Evolutionary conservation across 192 early-diverging fungal species (phyloP).

Genomic region (Globomyces pollinis-pini): DNA sequence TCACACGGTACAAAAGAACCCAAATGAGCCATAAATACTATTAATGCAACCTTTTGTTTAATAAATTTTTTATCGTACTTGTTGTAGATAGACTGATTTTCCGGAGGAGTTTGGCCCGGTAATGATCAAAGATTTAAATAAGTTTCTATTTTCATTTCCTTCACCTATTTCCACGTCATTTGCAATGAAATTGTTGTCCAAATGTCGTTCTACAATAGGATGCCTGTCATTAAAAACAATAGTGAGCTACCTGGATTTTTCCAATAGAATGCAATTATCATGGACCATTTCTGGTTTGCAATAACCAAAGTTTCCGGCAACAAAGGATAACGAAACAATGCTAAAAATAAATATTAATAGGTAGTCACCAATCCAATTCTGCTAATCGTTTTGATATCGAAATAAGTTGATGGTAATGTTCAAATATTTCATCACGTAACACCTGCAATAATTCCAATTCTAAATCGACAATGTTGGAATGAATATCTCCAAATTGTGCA

Average conservation of each 20-base stretch:
- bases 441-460: constrained; percentile 76
- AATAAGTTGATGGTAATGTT: not conserved
- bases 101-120: constrained; percentile 83
- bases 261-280: constrained; percentile 49
- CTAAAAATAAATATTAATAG: too few species aligned
- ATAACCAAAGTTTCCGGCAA: constrained; percentile 50
- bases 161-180: constrained; percentile 58
- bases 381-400: not conserved
- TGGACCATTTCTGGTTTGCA: constrained; percentile 46
- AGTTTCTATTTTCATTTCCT: not conserved
- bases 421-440: constrained; percentile 52
- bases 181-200: constrained; percentile 60
- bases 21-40: constrained; percentile 82
- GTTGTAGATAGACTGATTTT: constrained; percentile 38
- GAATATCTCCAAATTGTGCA: constrained; percentile 72
- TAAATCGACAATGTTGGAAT: constrained; percentile 72
- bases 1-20: constrained; percentile 82
- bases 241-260: constrained; percentile 52
- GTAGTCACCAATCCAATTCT: constrained; percentile 68
- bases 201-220: constrained; percentile 52
- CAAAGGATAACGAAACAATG: constrained; percentile 55
- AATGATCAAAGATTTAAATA: constrained; percentile 52
- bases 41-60: constrained; percentile 69
- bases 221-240: constrained; percentile 50
- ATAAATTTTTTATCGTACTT: too few species aligned